phyloP scores from a whole-genome alignment of 495 filamentous ascomycete genomes.

The Stereocaulon alpinum region DNA sequence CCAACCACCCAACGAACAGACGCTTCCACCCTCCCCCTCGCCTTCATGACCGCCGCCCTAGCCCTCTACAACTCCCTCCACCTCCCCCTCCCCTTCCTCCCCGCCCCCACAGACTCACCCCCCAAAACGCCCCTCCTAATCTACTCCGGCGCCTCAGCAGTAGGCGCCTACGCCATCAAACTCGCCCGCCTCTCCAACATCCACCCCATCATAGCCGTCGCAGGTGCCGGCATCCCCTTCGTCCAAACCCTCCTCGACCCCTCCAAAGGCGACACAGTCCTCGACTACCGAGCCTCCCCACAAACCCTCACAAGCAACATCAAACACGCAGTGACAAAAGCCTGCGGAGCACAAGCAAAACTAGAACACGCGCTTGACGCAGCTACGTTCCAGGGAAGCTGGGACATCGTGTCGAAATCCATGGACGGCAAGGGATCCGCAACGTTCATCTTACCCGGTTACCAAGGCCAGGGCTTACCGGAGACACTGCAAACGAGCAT shows the following conservation, averaged over 20 bases:
- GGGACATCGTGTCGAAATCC: slow-evolving; percentile 22
- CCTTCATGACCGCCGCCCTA: slow-evolving; percentile 32
- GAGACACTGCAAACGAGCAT: slow-evolving; percentile 9
- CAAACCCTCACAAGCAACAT: slow-evolving; percentile 25
- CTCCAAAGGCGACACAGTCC: slow-evolving; percentile 27
- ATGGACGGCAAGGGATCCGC: slow-evolving; percentile 10
- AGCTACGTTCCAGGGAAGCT: slow-evolving; percentile 22
- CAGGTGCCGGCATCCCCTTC: slow-evolving; percentile 28
- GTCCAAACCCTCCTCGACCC: slow-evolving; percentile 25
- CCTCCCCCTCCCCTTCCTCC: slow-evolving; percentile 23
- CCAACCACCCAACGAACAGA: slow-evolving; percentile 2
- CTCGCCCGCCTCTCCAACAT: slow-evolving; percentile 31
- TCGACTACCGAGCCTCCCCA: slow-evolving; percentile 34
- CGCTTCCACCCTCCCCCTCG: slow-evolving; percentile 33
- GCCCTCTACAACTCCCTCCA: slow-evolving; percentile 24
- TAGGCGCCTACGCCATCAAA: slow-evolving; percentile 34
- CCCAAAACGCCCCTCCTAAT: slow-evolving; percentile 22
- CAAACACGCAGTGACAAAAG: slow-evolving; percentile 26
- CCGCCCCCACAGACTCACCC: slow-evolving; percentile 15
- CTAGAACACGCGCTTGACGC: slow-evolving; percentile 27
- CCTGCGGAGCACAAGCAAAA: slow-evolving; percentile 5
- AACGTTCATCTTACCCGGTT: slow-evolving; percentile 10
- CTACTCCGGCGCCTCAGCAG: slow-evolving; percentile 33
- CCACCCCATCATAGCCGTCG: slow-evolving; percentile 28
- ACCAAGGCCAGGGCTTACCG: not conserved